Percentiles rank a stretch among this genome's conserved stretches.
phyloP scores from a whole-genome alignment of 2,329 filamentous ascomycete species.

The Didymella exigua region DNA sequence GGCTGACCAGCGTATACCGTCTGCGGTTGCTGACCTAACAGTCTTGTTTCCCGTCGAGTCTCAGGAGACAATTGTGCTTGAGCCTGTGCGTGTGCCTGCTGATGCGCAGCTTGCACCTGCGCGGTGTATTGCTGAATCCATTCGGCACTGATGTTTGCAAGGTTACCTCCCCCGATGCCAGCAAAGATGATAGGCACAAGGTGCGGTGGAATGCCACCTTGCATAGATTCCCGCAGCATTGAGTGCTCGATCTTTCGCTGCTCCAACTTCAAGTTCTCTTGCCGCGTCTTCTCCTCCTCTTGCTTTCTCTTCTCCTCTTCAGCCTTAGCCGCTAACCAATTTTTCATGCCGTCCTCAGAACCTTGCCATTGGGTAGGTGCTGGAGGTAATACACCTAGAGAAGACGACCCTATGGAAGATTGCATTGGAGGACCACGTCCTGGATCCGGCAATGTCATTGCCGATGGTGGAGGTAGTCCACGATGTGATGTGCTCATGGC shows the following conservation, averaged over 20 bases:
- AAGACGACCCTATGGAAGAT: conserved; percentile 16
- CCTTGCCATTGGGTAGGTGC: conserved; percentile 57
- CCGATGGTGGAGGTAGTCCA: conserved; percentile 59
- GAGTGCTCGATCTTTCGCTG: conserved; percentile 59
- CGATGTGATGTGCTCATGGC: conserved; percentile 59
- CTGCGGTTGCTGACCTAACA: conserved; percentile 49
- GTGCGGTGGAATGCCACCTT: conserved; percentile 57
- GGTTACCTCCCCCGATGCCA: conserved; percentile 56
- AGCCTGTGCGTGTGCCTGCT: conserved; percentile 50
- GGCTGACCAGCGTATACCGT: conserved; percentile 38
- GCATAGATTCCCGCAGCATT: conserved; percentile 59
- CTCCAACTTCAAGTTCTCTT: conserved; percentile 56
- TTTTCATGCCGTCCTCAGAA: conserved; percentile 59
- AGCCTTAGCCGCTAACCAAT: conserved; percentile 57
- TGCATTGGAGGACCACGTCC: conserved; percentile 45
- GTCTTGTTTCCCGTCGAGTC: conserved; percentile 49
- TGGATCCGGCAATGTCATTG: conserved; percentile 59
- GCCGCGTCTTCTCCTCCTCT: conserved; percentile 60
- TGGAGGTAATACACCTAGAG: conserved; percentile 51
- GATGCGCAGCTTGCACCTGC: conserved; percentile 53
- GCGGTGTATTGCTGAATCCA: conserved; percentile 58
- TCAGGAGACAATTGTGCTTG: conserved; percentile 51
- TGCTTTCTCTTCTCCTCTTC: conserved; percentile 61
- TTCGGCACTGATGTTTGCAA: conserved; percentile 56
- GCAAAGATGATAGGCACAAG: conserved; percentile 61